Evolutionary conservation across 139 green algal genomes (phyloP).

Genomic region (Coelastrella sp.): DNA sequence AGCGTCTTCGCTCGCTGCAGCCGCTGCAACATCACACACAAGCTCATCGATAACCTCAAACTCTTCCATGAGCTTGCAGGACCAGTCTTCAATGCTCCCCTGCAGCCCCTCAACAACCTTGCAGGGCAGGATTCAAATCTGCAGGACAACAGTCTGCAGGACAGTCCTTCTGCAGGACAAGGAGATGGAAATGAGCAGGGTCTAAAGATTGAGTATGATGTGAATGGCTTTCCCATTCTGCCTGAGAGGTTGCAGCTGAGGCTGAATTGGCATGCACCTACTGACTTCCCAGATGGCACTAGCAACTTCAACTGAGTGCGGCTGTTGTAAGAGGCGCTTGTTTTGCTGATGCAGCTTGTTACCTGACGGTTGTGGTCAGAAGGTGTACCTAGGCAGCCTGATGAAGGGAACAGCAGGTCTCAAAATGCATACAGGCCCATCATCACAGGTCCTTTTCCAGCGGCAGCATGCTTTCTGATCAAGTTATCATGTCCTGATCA

Average conservation of each 20-base stretch:
- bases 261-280: background rate
- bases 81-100: constrained; percentile 43
- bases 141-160: background rate
- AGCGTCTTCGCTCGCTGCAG: constrained; percentile 71
- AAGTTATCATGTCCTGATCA: no score
- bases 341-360: no score
- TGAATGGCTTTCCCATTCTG: background rate
- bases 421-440: no score
- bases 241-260: constrained; percentile 25
- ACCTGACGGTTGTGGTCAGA: no score
- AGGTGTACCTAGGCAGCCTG: no score
- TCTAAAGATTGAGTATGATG: constrained; percentile 5
- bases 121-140: background rate
- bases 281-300: background rate
- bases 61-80: constrained; percentile 72
- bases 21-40: constrained; percentile 65
- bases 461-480: no score
- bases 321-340: no score
- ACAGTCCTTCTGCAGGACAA: background rate
- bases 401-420: no score
- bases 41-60: constrained; percentile 73
- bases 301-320: constrained; percentile 25
- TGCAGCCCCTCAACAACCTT: background rate
- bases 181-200: background rate
- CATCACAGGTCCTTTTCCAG: no score